Percentiles rank a stretch among this genome's conserved stretches.
Evolutionary conservation across 805 yeast genomes (phyloP).

Genomic region (Kregervanrija pseudodelftensis): DNA sequence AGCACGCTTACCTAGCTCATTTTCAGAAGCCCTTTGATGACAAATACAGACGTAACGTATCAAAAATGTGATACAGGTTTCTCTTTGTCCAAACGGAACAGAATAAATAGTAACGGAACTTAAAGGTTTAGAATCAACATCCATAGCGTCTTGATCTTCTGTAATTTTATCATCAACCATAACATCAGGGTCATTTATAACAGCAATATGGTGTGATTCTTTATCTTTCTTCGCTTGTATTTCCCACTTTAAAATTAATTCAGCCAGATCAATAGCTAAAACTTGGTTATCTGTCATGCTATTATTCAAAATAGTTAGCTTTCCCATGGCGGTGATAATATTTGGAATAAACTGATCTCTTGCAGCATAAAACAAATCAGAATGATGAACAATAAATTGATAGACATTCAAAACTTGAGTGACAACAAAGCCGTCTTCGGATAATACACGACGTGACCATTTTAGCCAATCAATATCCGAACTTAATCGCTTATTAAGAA

Average conservation of each 20-base stretch:
- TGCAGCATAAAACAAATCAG: slow-evolving; percentile 76
- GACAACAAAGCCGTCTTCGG: slow-evolving; percentile 84
- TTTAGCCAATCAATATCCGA: slow-evolving; percentile 70
- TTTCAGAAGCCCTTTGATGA: slow-evolving; percentile 77
- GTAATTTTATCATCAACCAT: slow-evolving; percentile 4
- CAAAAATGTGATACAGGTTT: slow-evolving; percentile 83
- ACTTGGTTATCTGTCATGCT: slow-evolving; percentile 76
- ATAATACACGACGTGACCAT: slow-evolving; percentile 88
- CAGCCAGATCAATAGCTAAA: slow-evolving; percentile 85
- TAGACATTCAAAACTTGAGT: slow-evolving; percentile 82
- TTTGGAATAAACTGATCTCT: slow-evolving; percentile 86
- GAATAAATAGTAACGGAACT: slow-evolving; percentile 31
- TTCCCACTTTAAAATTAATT: slow-evolving; percentile 83
- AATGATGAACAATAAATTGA: slow-evolving; percentile 80
- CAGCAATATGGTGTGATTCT: not conserved
- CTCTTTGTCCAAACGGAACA: slow-evolving; percentile 74
- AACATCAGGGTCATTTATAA: slow-evolving; percentile 1
- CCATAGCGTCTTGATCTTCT: slow-evolving; percentile 14
- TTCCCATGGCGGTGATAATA: slow-evolving; percentile 88
- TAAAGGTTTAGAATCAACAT: slow-evolving; percentile 10
- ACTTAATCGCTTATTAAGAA: slow-evolving; percentile 64
- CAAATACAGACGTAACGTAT: slow-evolving; percentile 83
- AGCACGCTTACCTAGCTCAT: slow-evolving; percentile 75
- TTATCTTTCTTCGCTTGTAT: slow-evolving; percentile 22
- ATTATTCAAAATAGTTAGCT: slow-evolving; percentile 69